phyloP scores from a whole-genome alignment of 148 eudicot genomes.

The Linanthus parryae region DNA sequence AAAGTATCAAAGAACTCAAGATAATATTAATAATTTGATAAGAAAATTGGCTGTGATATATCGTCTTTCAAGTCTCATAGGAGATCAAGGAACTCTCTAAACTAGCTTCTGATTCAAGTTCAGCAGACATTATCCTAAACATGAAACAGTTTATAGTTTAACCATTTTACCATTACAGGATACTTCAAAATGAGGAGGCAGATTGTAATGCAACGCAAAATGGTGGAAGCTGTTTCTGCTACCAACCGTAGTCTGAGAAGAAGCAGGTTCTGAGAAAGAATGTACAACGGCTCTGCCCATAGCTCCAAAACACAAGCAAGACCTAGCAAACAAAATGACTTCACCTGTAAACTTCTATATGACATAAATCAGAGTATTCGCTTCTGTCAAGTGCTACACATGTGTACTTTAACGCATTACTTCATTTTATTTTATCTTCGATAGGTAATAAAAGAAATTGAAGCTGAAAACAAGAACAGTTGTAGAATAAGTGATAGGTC shows the following conservation, averaged over 20 bases:
- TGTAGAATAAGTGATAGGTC: too few relatives aligned
- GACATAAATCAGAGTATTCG: not conserved
- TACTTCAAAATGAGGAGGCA: slow-evolving; percentile 59
- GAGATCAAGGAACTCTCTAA: not conserved
- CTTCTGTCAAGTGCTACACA: too few relatives aligned
- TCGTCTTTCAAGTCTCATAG: too few relatives aligned
- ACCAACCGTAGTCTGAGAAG: slow-evolving; percentile 80
- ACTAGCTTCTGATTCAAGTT: not conserved
- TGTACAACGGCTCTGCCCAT: slow-evolving; percentile 86
- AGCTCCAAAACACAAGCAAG: slow-evolving; percentile 90
- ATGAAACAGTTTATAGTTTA: too few relatives aligned
- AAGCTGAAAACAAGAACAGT: too few relatives aligned
- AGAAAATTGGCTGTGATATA: too few relatives aligned
- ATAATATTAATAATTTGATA: too few relatives aligned
- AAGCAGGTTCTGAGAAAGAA: slow-evolving; percentile 82
- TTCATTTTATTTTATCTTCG: too few relatives aligned
- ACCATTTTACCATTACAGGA: slow-evolving; percentile 46
- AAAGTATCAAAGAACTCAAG: not conserved
- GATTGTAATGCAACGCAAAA: slow-evolving; percentile 68
- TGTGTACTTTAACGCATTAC: too few relatives aligned
- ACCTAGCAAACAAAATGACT: slow-evolving; percentile 38
- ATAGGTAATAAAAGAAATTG: too few relatives aligned
- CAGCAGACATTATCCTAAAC: not conserved
- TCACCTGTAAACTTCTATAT: not conserved
- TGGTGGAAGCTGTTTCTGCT: slow-evolving; percentile 81